These are phyloP conservation scores for Phyllosticta capitalensis DNA, from an alignment of 2,329 filamentous ascomycete species.

Conservation along the genomic window DNA sequence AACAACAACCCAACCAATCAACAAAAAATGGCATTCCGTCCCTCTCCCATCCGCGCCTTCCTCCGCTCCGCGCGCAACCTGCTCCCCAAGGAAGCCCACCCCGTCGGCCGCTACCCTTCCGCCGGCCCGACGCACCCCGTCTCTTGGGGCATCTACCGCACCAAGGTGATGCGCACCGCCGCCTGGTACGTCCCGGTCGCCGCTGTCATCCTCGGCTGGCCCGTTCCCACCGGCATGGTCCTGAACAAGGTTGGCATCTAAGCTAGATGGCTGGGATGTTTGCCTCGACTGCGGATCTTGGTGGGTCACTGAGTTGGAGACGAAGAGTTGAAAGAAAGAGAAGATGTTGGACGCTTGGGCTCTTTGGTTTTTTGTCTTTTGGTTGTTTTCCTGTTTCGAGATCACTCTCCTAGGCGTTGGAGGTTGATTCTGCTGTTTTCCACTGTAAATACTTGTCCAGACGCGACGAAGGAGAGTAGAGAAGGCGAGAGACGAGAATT, in stretches of 20 bases:
- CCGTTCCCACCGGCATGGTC: conserved; percentile 19
- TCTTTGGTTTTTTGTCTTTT: background rate
- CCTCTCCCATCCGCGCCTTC: conserved; percentile 20
- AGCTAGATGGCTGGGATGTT: conserved; percentile 12
- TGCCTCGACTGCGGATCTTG: background rate
- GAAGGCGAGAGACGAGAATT: background rate
- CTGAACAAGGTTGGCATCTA: conserved; percentile 24
- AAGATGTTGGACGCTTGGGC: background rate
- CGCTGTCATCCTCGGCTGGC: conserved; percentile 24
- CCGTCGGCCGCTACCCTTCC: conserved; percentile 24
- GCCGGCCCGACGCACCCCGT: conserved; percentile 19
- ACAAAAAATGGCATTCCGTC: conserved; percentile 7
- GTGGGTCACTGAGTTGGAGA: background rate
- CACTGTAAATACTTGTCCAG: background rate
- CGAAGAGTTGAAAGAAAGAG: background rate
- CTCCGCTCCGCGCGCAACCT: conserved; percentile 22
- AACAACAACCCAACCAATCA: background rate
- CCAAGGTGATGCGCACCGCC: conserved; percentile 18
- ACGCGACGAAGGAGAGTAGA: background rate
- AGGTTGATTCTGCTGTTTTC: background rate
- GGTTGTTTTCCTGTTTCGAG: background rate
- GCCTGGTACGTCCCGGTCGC: conserved; percentile 23
- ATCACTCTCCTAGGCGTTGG: background rate
- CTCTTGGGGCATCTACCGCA: conserved; percentile 15
- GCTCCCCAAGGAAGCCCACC: conserved; percentile 26